Percentiles rank a stretch among this genome's conserved stretches.
Conservation (phyloP, 768 basidiomycete species). For the Pleurotus pulmonarius region DNA sequence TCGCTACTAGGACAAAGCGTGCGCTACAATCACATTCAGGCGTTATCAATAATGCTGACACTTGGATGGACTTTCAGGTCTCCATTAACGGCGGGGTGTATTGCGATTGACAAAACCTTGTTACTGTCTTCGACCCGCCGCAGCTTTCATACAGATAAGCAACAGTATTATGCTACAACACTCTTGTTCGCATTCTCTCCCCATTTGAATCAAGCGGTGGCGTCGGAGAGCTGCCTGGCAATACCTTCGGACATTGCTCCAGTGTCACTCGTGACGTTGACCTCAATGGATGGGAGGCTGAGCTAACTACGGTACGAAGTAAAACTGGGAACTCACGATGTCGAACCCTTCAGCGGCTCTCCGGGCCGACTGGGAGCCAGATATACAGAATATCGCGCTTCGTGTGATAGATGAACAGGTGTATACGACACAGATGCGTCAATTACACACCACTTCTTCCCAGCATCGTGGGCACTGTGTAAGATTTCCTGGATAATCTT, state of each 20-base stretch:
- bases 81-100: neutral
- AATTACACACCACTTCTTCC: slow-evolving; percentile 59
- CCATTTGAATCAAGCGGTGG: neutral
- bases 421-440: neutral
- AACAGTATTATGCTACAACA: neutral
- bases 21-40: neutral
- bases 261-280: slow-evolving; percentile 44
- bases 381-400: slow-evolving; percentile 47
- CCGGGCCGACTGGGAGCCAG: slow-evolving; percentile 37
- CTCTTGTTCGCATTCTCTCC: neutral
- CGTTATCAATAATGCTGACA: too few species aligned
- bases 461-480: slow-evolving; percentile 41
- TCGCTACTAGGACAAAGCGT: neutral
- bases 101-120: neutral
- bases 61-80: neutral
- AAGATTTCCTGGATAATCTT: slow-evolving; percentile 52
- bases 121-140: too few species aligned
- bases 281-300: slow-evolving; percentile 24
- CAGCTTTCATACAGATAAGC: too few species aligned
- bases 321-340: slow-evolving; percentile 29
- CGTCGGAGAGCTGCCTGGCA: slow-evolving; percentile 19
- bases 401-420: neutral
- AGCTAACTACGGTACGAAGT: too few species aligned
- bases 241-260: slow-evolving; percentile 38
- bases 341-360: slow-evolving; percentile 51